Conservation (phyloP, 371 early-diverging fungal genomes). For the Coemansia sp. region DNA sequence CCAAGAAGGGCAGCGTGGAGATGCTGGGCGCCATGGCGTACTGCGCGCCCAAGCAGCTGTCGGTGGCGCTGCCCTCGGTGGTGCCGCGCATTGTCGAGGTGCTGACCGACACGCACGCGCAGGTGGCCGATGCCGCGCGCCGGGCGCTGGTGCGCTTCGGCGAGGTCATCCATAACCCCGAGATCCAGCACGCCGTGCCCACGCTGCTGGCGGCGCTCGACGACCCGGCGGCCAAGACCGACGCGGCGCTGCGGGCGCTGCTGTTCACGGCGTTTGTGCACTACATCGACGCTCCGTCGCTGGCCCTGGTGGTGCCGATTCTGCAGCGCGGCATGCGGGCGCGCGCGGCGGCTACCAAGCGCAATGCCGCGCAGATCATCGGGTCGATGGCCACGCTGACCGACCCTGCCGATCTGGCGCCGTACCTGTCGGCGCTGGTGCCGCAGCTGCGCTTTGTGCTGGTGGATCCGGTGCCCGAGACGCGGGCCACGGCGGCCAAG, state of each 20-base stretch:
- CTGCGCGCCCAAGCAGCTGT: conserved; percentile 95
- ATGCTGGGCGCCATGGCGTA: conserved; percentile 95
- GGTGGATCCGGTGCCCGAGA: conserved; percentile 94
- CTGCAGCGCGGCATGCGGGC: conserved; percentile 90
- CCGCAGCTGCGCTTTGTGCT: conserved; percentile 88
- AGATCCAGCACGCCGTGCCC: conserved; percentile 90
- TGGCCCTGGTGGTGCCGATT: conserved; percentile 95
- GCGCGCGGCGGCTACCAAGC: conserved; percentile 87
- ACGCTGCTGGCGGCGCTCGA: conserved; percentile 81
- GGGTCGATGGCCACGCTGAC: conserved; percentile 95
- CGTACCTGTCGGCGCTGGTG: conserved; percentile 79
- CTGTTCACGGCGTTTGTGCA: conserved; percentile 94
- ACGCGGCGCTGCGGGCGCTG: conserved; percentile 77
- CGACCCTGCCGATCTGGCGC: conserved; percentile 84
- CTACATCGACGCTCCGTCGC: conserved; percentile 95
- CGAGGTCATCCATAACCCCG: conserved; percentile 95
- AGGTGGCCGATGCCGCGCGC: conserved; percentile 89
- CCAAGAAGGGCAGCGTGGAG: conserved; percentile 94
- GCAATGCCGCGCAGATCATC: conserved; percentile 94
- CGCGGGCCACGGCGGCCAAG: conserved; percentile 90
- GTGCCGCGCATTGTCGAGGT: conserved; percentile 91
- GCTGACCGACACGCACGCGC: conserved; percentile 88
- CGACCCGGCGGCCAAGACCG: conserved; percentile 86
- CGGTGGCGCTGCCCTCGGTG: conserved; percentile 84
- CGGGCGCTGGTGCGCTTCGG: conserved; percentile 86